A percentile compares a stretch with the other conserved stretches of the same genome.
These are phyloP conservation scores for Brassica cretica DNA, from an alignment of 345 rosid genomes.

Conservation along the genomic window DNA sequence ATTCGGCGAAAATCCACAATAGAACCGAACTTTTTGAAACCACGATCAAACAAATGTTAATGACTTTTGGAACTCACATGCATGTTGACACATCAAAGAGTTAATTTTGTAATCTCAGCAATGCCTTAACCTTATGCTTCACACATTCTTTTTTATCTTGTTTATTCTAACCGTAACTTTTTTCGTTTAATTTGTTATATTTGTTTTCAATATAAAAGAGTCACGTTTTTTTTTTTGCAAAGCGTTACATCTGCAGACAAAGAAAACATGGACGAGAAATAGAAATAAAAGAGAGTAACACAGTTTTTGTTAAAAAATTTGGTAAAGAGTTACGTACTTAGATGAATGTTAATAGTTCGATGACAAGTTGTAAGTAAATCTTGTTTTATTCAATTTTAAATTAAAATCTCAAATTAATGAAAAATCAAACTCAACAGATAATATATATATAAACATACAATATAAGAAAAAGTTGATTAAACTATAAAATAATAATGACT, in stretches of 20 bases:
- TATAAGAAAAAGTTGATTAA: neutral
- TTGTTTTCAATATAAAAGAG: neutral
- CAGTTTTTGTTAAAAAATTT: neutral
- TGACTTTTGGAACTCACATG: neutral
- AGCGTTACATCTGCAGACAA: slow-evolving; percentile 14
- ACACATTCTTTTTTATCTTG: neutral
- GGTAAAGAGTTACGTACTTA: slow-evolving; percentile 2
- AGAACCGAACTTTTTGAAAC: slow-evolving; percentile 17
- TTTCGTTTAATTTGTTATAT: slow-evolving; percentile 16
- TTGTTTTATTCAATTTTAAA: neutral
- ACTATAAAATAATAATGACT: slow-evolving; percentile 21
- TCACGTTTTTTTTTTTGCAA: slow-evolving; percentile 16
- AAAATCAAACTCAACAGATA: slow-evolving; percentile 5
- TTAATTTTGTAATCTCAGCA: slow-evolving; percentile 4
- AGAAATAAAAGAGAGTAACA: neutral
- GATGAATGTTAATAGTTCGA: neutral
- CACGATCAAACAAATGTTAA: neutral
- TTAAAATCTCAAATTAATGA: neutral
- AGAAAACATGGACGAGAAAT: slow-evolving; percentile 12
- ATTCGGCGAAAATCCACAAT: slow-evolving; percentile 30
- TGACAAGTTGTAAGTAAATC: neutral
- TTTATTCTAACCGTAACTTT: slow-evolving; percentile 23
- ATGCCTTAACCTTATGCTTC: slow-evolving; percentile 24
- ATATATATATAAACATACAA: neutral
- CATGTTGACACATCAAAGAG: neutral